phyloP scores from a whole-genome alignment of 2,329 filamentous ascomycete species.

The Stemphylium beticola region DNA sequence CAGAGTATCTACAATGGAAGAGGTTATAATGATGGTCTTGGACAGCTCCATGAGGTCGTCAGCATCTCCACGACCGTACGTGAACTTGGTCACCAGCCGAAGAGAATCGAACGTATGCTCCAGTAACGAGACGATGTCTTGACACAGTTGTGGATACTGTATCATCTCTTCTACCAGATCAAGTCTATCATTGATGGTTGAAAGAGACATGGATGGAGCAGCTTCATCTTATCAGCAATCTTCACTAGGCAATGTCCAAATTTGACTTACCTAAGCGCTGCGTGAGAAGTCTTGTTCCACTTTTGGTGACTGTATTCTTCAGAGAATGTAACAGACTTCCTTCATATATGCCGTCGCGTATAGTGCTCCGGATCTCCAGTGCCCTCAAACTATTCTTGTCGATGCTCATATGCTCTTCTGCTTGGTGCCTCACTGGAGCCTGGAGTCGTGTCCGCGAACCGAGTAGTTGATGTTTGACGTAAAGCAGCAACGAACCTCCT shows the following conservation, averaged over 20 bases:
- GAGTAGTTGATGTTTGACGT: constrained; percentile 79
- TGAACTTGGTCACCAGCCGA: constrained; percentile 91
- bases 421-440: constrained; percentile 75
- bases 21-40: constrained; percentile 77
- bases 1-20: constrained; percentile 62
- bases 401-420: constrained; percentile 82
- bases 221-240: constrained; percentile 49
- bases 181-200: constrained; percentile 77
- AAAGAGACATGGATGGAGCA: constrained; percentile 85
- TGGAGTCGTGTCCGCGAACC: constrained; percentile 82
- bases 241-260: rapidly evolving
- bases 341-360: constrained; percentile 76
- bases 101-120: constrained; percentile 83
- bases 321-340: constrained; percentile 92
- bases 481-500: constrained; percentile 81
- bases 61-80: constrained; percentile 86
- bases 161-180: constrained; percentile 82
- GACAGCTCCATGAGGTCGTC: constrained; percentile 88
- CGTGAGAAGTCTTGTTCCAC: constrained; percentile 81
- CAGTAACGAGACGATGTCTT: constrained; percentile 71
- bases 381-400: constrained; percentile 91
- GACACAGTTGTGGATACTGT: constrained; percentile 68
- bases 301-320: constrained; percentile 86
- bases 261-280: constrained; percentile 74
- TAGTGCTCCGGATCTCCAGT: constrained; percentile 85